Percentiles rank a stretch among this genome's conserved stretches.
Evolutionary conservation across 176 grass and related monocot species (phyloP).

Genomic region (Puccinellia tenuiflora): DNA sequence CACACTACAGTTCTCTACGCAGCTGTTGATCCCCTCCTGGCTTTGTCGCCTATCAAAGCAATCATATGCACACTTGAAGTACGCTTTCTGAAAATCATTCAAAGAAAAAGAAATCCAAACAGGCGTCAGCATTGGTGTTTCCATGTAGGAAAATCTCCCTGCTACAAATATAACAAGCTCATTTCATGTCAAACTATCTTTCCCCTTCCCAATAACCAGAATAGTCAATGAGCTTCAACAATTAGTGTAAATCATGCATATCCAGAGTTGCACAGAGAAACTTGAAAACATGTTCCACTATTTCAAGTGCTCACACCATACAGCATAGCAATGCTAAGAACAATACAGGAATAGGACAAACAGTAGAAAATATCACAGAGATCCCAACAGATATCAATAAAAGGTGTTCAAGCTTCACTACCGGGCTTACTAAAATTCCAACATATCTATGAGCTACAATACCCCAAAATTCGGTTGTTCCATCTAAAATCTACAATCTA

Average conservation of each 20-base stretch:
- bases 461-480: neutral
- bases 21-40: conserved; percentile 75
- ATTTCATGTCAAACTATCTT: neutral
- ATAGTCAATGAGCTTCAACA: neutral
- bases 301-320: neutral
- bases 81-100: conserved; percentile 67
- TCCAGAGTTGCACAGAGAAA: neutral
- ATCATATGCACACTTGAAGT: conserved; percentile 93
- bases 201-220: neutral
- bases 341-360: neutral
- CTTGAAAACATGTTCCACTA: neutral
- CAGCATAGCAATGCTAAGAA: neutral
- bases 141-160: neutral
- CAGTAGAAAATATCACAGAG: neutral
- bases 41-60: conserved; percentile 74
- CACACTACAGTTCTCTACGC: conserved; percentile 85
- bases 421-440: neutral
- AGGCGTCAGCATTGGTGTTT: neutral
- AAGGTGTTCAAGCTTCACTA: neutral
- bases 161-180: neutral
- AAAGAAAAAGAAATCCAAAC: conserved; percentile 12
- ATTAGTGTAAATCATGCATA: neutral
- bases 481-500: neutral
- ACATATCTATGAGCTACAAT: neutral
- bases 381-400: neutral